Evolutionary conservation across 257 asterid genomes (phyloP), one percentile per base, ranked within the genome.

Genomic region (Leonotis leonurus): DNA sequence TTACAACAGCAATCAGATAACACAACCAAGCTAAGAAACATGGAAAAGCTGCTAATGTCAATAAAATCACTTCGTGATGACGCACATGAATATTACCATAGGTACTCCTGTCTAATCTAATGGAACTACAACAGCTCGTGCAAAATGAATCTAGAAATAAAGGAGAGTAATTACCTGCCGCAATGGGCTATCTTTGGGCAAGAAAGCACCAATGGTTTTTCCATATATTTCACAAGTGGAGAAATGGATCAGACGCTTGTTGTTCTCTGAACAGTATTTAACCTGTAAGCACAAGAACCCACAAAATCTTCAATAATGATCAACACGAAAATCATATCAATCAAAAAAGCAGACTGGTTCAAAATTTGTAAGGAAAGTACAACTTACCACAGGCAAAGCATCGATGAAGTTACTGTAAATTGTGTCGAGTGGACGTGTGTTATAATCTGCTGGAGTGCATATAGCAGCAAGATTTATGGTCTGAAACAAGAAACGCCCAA

Each of bases 391-490:
- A 32, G 98, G 96, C 67, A 91, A 88, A 68, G 98, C 98, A 69
- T 91, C 98, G 58, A 86, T 82, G 86, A 91, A 91, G 73, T 91
- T 91, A 87, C 98, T 91, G 85, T 88, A 91, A 56, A 91, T 91
- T 8, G 98, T 91, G 75, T 91, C 98, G 17, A 88, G 93, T 16
- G 98, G 98, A 37, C 98, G 94, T 3, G 96, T 91, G 65, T 91
- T 91, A 68, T 91, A 91, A 76, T 91, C 98, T 3, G 97, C 97
- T 46, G 98, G 98, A 60, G 98, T 91, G 78, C 98, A 91, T 75
- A 91, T 91, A 67, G 98, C 98, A 26, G 98, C 98, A 75, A 91
- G 98, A 80, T 91, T 91, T 55, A 91, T 72, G 16, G 92, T 84
- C 98, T 91, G 59, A 67, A 55, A 71, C 75, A 73, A 68, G 24